A percentile compares a stretch with the other conserved stretches of the same genome.
phyloP scores from a whole-genome alignment of 106 monocot species.

The Apostasia shenzhenica region DNA sequence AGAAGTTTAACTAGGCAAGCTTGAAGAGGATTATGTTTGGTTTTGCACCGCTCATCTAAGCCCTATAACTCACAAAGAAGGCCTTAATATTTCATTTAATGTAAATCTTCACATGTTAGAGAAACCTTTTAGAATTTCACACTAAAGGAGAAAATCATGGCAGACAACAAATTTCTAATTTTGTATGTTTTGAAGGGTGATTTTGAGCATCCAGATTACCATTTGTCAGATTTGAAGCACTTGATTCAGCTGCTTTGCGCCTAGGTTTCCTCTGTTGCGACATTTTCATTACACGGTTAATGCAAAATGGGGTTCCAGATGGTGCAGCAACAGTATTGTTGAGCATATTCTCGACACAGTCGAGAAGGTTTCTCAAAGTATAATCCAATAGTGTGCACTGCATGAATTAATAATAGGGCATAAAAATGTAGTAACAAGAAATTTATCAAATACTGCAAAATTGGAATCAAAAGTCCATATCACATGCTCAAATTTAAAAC shows the following conservation, averaged over 20 bases:
- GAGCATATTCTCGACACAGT: conserved; percentile 41
- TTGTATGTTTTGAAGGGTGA: too few relatives aligned
- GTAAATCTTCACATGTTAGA: too few relatives aligned
- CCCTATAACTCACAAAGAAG: too few relatives aligned
- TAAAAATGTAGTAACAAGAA: neutral
- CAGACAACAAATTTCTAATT: too few relatives aligned
- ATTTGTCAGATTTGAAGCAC: conserved; percentile 7
- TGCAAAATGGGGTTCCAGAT: conserved; percentile 7
- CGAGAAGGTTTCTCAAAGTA: conserved; percentile 38
- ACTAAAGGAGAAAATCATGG: too few relatives aligned
- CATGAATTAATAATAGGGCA: neutral
- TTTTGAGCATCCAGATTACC: conserved; percentile 8
- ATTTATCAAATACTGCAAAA: neutral
- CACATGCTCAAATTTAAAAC: neutral
- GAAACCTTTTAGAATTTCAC: too few relatives aligned
- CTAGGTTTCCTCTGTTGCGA: conserved; percentile 6
- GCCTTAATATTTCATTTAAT: too few relatives aligned
- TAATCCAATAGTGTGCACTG: conserved; percentile 16
- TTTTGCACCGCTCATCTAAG: too few relatives aligned
- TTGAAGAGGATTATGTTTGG: too few relatives aligned
- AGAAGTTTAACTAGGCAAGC: too few relatives aligned
- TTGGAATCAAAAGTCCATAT: neutral
- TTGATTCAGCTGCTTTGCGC: conserved; percentile 15
- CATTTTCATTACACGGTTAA: conserved; percentile 17
- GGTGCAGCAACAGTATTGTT: conserved; percentile 11